Evolutionary conservation across 2,329 filamentous ascomycete genomes (phyloP), one percentile per base, ranked within the genome.

Genomic region (Fusarium tuaranense): DNA sequence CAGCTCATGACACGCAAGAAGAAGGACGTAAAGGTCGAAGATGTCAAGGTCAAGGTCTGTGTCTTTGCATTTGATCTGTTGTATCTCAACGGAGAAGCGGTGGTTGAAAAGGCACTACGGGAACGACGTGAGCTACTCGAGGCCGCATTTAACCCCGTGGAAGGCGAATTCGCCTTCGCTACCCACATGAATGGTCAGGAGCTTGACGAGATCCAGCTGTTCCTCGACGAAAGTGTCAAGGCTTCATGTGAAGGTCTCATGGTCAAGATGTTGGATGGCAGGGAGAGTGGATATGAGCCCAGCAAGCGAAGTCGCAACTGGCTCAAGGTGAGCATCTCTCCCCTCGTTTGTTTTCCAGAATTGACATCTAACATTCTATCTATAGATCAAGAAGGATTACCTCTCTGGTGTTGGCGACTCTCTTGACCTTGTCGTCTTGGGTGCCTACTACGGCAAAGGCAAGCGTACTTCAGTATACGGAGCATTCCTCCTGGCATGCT

Each of bases 231-330:
- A 69, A 97, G 94, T 78, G 93, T 99, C 74, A 98, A 98, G 83
- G 94, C 95, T 3, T 97, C 95, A 0, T 99, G 97, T 80, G 97
- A 99, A 86, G 97, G 97, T 13, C 87, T 99, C 63, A 99, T 99
- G 97, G 97, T 99, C 16, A 99, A 99, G 87, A 99, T 99, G 97
- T 86, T 99, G 69, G 96, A 98, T 81, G 97, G 96, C 1, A 87
- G 90, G 8, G 96, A 98, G 83, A 97, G 94, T 77, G 94, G 94
- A 78, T 99, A 99, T 81, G 96, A 98, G 84, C 97, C 97, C 22
- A 97, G 94, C 79, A 98, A 97, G 82, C 93, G 97, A 74, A 97
- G 94, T 84, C 94, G 97, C 69, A 99, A 99, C 81, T 99, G 97
- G 97, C 93, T 99, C 75, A 99, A 99, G 88, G 93, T 94, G 87